Evolutionary conservation across 345 rosid genomes (phyloP), one percentile per base, ranked within the genome.

Genomic region (Litchi chinensis): DNA sequence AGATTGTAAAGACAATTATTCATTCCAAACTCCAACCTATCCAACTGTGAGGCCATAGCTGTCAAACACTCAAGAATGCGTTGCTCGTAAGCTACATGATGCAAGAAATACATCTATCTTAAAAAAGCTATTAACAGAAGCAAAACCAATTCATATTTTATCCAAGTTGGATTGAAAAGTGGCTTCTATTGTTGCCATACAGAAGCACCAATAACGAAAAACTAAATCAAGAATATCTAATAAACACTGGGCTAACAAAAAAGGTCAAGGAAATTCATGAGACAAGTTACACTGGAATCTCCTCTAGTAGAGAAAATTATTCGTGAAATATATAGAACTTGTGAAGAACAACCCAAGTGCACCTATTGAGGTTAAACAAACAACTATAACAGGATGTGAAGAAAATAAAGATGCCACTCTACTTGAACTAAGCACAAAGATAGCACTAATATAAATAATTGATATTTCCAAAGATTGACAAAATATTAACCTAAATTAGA

Each of bases 311-410:
- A 41, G 67, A 73, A 54, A 41, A n/a, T 16, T 10, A 21, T 71
- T 18, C 24, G 56, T 26, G 4, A 6, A 24, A 24, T 70, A 59
- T 5, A 70, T 24, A 44, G 18, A 46, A 46, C 19, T 46, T 46
- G 56, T n/a, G 8, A 48, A 24, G 32, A 70, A 70, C 50, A 50
- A 72, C 48, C 65, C 76, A 56, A 71, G 41, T 59, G 26, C 76
- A 37, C 32, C 32, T 52, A 37, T 26, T 5, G 8, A 50, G 43
- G 28, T 71, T 16, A 16, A 28, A 11, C 21, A n/a, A 73, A 21
- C 52, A 37, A 32, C 21, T n/a, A 8, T 22, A 70, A 21, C 15
- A 10, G 12, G 48, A 50, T 46, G 59, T 22, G 10, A 3, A 13
- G 24, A 70, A 22, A 70, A 32, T 32, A 70, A 70, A 4, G 21